These are phyloP conservation scores for Dactylellina cionopaga DNA, from an alignment of 2,329 filamentous ascomycete species.

Conservation along the genomic window DNA sequence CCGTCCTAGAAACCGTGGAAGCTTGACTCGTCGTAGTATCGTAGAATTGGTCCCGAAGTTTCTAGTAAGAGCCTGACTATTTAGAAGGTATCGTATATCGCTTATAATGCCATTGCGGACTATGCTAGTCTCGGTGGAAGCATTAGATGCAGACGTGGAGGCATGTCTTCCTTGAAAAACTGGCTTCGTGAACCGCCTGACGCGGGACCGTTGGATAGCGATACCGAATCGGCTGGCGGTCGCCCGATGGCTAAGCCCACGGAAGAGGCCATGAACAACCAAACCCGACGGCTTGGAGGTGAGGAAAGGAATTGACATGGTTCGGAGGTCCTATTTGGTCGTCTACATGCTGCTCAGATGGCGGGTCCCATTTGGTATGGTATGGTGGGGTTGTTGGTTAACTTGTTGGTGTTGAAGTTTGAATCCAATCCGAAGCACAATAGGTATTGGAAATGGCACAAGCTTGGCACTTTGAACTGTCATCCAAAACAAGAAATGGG, in stretches of 20 bases:
- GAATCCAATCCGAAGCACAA: conserved; percentile 19
- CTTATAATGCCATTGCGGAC: neutral
- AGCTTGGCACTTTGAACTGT: conserved; percentile 17
- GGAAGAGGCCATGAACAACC: conserved; percentile 43
- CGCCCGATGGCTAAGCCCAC: conserved; percentile 41
- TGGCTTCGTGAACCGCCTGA: conserved; percentile 8
- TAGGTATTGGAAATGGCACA: conserved; percentile 19
- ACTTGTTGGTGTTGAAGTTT: conserved; percentile 19
- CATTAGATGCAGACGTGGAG: conserved; percentile 12
- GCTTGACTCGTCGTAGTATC: conserved; percentile 15
- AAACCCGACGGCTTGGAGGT: conserved; percentile 45
- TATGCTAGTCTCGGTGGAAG: neutral
- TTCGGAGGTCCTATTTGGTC: conserved; percentile 12
- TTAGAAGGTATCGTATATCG: conserved; percentile 38
- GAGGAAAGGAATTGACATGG: conserved; percentile 48
- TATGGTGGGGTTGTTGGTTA: conserved; percentile 24
- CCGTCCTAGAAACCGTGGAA: conserved; percentile 22
- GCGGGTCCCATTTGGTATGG: conserved; percentile 7
- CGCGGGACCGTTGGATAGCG: conserved; percentile 43
- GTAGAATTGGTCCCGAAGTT: neutral
- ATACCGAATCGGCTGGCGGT: conserved; percentile 43
- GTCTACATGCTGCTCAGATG: conserved; percentile 40
- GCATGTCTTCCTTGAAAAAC: conserved; percentile 26
- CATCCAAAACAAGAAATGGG: no score
- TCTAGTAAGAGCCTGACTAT: conserved; percentile 32